phyloP scores from a whole-genome alignment of 148 eudicot species.

The Vaccinium macrocarpon region DNA sequence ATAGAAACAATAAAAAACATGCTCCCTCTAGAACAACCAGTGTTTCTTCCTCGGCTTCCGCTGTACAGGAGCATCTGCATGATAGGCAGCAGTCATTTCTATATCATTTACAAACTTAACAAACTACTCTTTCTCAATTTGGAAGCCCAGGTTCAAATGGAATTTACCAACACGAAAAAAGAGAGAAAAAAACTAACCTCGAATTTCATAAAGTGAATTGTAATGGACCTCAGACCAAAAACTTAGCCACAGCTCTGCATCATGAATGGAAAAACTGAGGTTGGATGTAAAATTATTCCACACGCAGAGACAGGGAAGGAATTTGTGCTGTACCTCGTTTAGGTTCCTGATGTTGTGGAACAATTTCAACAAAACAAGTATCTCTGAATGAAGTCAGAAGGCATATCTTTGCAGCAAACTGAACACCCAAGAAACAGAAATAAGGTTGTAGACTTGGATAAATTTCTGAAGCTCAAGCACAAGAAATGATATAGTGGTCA shows the following conservation, averaged over 20 bases:
- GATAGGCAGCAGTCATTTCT: conserved; percentile 12
- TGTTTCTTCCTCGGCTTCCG: conserved; percentile 65
- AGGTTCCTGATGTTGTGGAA: conserved; percentile 63
- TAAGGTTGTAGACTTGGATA: neutral
- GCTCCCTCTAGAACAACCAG: conserved; percentile 59
- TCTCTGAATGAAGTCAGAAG: conserved; percentile 92
- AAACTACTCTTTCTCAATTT: neutral
- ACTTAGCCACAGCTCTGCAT: conserved; percentile 84
- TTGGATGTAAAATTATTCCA: neutral
- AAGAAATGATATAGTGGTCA: neutral
- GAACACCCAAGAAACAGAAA: conserved; percentile 20
- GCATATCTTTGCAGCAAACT: conserved; percentile 93
- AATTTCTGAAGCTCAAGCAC: neutral
- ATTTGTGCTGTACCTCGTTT: conserved; percentile 48
- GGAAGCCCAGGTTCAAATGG: neutral
- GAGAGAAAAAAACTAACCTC: conserved; percentile 42
- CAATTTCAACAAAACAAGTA: conserved; percentile 77
- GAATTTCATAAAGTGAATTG: conserved; percentile 75
- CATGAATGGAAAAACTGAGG: neutral
- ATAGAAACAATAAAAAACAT: neutral
- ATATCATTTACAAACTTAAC: neutral
- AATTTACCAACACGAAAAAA: neutral
- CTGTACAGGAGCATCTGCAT: conserved; percentile 63
- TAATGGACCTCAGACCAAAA: conserved; percentile 98
- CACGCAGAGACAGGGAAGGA: too few species aligned